These are phyloP conservation scores for Globisporangium canariense DNA, from an alignment of 352 stramenopile species.

Conservation along the genomic window DNA sequence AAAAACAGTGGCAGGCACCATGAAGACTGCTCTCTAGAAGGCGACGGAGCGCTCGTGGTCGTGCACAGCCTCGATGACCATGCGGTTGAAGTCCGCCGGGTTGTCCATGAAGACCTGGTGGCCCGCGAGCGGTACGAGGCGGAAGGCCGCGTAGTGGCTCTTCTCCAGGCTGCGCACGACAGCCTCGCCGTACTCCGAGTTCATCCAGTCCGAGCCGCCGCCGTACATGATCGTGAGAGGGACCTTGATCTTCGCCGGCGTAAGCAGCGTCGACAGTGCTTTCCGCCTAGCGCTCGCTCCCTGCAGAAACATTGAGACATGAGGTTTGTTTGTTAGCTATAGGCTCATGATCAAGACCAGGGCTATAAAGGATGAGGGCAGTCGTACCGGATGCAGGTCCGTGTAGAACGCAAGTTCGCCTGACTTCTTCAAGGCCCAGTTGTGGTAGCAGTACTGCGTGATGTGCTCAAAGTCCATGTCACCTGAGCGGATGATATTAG, in stretches of 20 bases:
- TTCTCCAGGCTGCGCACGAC: constrained; percentile 58
- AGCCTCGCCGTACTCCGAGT: constrained; percentile 50
- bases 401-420: constrained; percentile 77
- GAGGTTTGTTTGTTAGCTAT: not conserved
- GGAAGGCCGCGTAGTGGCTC: constrained; percentile 62
- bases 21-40: not conserved
- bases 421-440: constrained; percentile 70
- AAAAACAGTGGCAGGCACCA: not conserved
- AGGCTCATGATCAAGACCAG: not conserved
- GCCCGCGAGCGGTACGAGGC: constrained; percentile 58
- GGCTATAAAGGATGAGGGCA: not conserved
- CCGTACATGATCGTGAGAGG: constrained; percentile 83
- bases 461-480: constrained; percentile 70
- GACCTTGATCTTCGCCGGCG: constrained; percentile 45
- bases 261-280: constrained; percentile 53
- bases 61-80: constrained; percentile 64
- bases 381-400: constrained; percentile 56
- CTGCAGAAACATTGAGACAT: constrained; percentile 11
- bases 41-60: constrained; percentile 46
- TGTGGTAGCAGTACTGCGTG: constrained; percentile 77
- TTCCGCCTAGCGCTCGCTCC: constrained; percentile 48
- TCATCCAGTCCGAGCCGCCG: constrained; percentile 79
- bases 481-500: constrained; percentile 73
- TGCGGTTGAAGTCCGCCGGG: constrained; percentile 66
- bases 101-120: constrained; percentile 89